Conservation (phyloP, 2,329 filamentous ascomycete genomes). For the Myrmaecium sp. region DNA sequence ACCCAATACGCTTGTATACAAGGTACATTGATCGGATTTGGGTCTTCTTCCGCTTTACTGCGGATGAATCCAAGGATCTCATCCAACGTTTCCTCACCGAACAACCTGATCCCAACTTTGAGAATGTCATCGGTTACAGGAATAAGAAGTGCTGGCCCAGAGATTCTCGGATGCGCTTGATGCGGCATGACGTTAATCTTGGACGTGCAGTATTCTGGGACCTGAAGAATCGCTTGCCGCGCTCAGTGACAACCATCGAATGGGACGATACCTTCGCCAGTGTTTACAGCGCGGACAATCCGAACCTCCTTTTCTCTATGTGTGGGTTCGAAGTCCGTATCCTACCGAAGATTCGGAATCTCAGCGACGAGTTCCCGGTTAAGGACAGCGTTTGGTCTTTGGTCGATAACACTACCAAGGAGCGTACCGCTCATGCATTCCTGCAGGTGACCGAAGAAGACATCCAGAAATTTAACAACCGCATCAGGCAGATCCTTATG, state of each 20-base stretch:
- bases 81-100: slow-evolving; percentile 97
- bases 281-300: slow-evolving; percentile 95
- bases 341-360: slow-evolving; percentile 82
- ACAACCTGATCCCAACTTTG: slow-evolving; percentile 95
- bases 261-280: slow-evolving; percentile 99
- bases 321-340: slow-evolving; percentile 95
- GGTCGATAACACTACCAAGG: slow-evolving; percentile 90
- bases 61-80: slow-evolving; percentile 85
- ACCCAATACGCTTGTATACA: slow-evolving; percentile 94
- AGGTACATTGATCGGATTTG: slow-evolving; percentile 97
- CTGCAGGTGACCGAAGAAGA: slow-evolving; percentile 95
- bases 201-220: slow-evolving; percentile 98
- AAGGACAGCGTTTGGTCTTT: slow-evolving; percentile 98
- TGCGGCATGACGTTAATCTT: slow-evolving; percentile 97
- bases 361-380: slow-evolving; percentile 89
- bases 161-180: slow-evolving; percentile 92
- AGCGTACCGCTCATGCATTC: slow-evolving; percentile 93
- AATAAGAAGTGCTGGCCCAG: slow-evolving; percentile 99
- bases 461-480: slow-evolving; percentile 97
- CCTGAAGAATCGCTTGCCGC: slow-evolving; percentile 85
- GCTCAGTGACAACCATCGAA: slow-evolving; percentile 91
- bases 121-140: slow-evolving; percentile 97
- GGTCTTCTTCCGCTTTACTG: slow-evolving; percentile 89
- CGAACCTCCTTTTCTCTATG: slow-evolving; percentile 95
- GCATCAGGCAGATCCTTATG: slow-evolving; percentile 97